Base-by-base conservation (phyloP, 345 rosid genomes). In the Eucalyptus polyanthemos region DNA sequence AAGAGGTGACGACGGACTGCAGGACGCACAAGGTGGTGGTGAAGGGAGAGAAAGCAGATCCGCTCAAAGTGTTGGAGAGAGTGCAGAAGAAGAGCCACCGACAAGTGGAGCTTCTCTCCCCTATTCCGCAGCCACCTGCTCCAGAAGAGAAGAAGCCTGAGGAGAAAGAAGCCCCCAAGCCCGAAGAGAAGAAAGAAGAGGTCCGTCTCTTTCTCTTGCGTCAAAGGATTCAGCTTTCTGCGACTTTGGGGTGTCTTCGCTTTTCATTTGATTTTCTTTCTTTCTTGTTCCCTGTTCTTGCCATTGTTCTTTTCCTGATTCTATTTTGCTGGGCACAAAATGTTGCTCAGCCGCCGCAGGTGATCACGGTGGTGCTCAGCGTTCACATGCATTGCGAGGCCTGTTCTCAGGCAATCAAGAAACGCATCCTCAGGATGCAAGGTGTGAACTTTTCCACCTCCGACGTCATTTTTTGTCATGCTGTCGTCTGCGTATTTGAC, bases 301-400 rank as follows among this genome's bases (percentile, higher is more conserved):
- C 45, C 62, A 44, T 50, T 88, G 16, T 58, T 72, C 47, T 21
- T 19, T 50, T 90, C 54, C 50, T 87, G 29, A 53, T 58, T 49
- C 29, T 60, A 11, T 16, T 19, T 47, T n/a, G 11, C 72, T 76
- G 58, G 80, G 86, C 16, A 25, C 80, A 24, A 69, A 88, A 60
- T 49, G 87, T 86, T 88, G 88, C 34, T 86, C 83, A 13, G 89
- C 95, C 94, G 99, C 96, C 96, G 53, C 94, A 93, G 45, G 96
- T 93, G 87, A 91, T 95, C 56, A 93, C 90, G 11, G 97, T 96
- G 93, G 96, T 96, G 80, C 94, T 98, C 8, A 93, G 90, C 90
- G 98, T 96, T 60, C 94, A 94, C 93, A 98, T 98, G 99, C 99
- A 98, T 87, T 98, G 99, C 80, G 99, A 98, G 85, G 99, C 97